Evolutionary conservation across 352 stramenopile species (phyloP).

Genomic region (Phytophthora niederhauseri): DNA sequence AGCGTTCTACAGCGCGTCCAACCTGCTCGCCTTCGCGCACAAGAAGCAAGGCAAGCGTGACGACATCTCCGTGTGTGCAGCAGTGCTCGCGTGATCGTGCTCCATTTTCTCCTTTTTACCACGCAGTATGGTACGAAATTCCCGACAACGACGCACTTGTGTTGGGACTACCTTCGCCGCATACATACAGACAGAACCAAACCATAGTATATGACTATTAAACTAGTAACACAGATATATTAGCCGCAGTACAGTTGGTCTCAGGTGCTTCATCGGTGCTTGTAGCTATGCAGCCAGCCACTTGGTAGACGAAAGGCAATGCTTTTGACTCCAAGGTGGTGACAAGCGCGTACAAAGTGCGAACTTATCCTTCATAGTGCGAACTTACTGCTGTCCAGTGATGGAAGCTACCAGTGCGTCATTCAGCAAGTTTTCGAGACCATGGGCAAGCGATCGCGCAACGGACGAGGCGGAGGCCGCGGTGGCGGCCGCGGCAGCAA

Average conservation of each 20-base stretch:
- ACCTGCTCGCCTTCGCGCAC: slow-evolving; percentile 87
- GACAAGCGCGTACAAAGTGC: no score
- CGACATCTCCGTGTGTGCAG: slow-evolving; percentile 86
- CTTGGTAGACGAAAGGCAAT: no score
- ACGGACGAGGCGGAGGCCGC: slow-evolving; percentile 40
- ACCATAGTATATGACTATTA: slow-evolving; percentile 37
- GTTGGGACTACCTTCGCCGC: no score
- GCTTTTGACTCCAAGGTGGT: background rate
- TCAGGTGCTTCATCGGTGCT: background rate
- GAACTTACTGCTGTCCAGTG: slow-evolving; percentile 22
- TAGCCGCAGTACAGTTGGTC: slow-evolving; percentile 14
- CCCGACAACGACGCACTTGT: background rate
- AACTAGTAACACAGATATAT: slow-evolving; percentile 36
- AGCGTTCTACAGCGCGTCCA: slow-evolving; percentile 90
- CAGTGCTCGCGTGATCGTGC: slow-evolving; percentile 70
- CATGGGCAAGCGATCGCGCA: slow-evolving; percentile 59
- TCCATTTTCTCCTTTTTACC: slow-evolving; percentile 15
- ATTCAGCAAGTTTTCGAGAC: slow-evolving; percentile 11
- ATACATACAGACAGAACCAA: slow-evolving; percentile 27
- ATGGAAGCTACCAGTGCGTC: background rate
- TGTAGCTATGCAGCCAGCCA: no score
- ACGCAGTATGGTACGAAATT: slow-evolving; percentile 17
- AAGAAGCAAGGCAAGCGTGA: slow-evolving; percentile 90
- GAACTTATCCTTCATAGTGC: background rate
- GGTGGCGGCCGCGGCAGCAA: slow-evolving; percentile 44